Conservation (phyloP, 2,329 filamentous ascomycete species). For the Talaromyces sp. region DNA sequence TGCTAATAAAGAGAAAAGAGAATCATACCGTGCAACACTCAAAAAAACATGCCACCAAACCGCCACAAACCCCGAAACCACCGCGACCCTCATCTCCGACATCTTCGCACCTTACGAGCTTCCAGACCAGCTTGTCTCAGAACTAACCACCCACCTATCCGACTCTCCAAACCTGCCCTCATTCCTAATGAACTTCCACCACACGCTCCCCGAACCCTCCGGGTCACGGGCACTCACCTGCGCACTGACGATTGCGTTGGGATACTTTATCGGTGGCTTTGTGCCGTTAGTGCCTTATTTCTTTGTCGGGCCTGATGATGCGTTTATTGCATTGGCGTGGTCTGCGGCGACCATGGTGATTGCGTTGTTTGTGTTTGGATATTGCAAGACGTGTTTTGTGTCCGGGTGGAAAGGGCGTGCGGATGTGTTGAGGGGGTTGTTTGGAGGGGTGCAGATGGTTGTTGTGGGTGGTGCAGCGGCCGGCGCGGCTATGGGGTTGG, state of each 20-base stretch:
- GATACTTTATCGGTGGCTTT: conserved; percentile 40
- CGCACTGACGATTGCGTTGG: conserved; percentile 34
- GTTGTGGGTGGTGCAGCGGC: conserved; percentile 35
- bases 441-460: conserved; percentile 36
- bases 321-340: conserved; percentile 65
- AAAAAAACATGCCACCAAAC: conserved; percentile 30
- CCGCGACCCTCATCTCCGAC: conserved; percentile 27
- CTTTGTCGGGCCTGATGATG: conserved; percentile 67
- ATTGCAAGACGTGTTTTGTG: conserved; percentile 42
- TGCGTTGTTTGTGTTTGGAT: conserved; percentile 48
- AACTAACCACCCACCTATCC: conserved; percentile 31
- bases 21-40: conserved; percentile 35
- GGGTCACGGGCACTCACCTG: conserved; percentile 32
- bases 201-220: conserved; percentile 33
- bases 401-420: conserved; percentile 29
- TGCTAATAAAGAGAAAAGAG: conserved; percentile 18
- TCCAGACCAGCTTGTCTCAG: conserved; percentile 27
- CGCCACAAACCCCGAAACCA: conserved; percentile 23
- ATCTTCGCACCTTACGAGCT: conserved; percentile 37
- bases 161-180: conserved; percentile 31
- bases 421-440: conserved; percentile 27
- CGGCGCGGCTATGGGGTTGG: conserved; percentile 35
- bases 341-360: conserved; percentile 49
- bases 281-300: conserved; percentile 52
- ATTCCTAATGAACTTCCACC: conserved; percentile 39